Evolutionary conservation across 75 land plant genomes (phyloP), one percentile per base, ranked within the genome.

Genomic region (Sequoiadendron giganteum): DNA sequence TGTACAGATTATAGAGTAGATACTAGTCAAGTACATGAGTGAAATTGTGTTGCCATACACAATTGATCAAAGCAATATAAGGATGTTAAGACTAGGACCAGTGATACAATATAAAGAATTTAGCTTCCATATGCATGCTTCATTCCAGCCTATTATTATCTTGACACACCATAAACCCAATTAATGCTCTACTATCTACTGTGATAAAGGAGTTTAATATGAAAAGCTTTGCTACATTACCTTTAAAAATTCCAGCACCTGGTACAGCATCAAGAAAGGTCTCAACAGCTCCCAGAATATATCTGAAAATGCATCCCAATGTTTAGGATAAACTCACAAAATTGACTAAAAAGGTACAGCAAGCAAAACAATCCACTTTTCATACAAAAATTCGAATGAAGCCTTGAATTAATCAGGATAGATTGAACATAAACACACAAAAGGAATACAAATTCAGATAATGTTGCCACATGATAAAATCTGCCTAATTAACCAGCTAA

Each of bases 261-360:
- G 99, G 99, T 47, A 97, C 90, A 80, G 99, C 99, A 95, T 95
- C 93, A 84, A 98, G 83, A 87, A 98, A 98, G 19, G 99, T 98
- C 91, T 98, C 99, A 13, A 98, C 96, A 86, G 99, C 99, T 93
- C 99, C 99, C 84, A 98, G 90, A 55, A 98, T 96, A 88, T 98
- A 98, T 52, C 99, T 98, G 89, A 77, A 89, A 47, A 85, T 48
- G 88, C 19, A 49, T 43, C 61, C 25, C 54, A 49, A 87, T 34
- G 18, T 45, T 36, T 54, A 85, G 54, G 14, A 88, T n/a, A 25
- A 30, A 49, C 15, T 82, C 79, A 87, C 42, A 85, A 87, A 78
- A 80, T 13, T 85, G 13, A 38, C 42, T 10, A 32, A 55, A 75
- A 21, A 48, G 45, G 84, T 77, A 43, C 18, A 47, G 54, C 21